Evolutionary conservation across 352 stramenopile species (phyloP).

Genomic region (Pythium dissotocum): DNA sequence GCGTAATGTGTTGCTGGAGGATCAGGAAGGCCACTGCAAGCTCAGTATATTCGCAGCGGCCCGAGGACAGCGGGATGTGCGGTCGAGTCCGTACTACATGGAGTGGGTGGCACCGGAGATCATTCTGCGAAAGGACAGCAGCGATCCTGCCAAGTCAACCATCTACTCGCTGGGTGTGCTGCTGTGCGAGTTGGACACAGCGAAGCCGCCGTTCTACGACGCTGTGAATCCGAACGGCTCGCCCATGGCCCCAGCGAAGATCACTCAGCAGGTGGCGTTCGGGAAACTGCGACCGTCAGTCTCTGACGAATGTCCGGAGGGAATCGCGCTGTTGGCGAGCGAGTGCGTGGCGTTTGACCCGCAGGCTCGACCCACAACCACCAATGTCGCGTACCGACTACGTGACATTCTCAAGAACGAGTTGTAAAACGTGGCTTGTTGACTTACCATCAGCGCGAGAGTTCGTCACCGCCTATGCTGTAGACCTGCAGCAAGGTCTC

Average conservation of each 20-base stretch:
- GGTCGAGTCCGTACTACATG: slow-evolving; percentile 11
- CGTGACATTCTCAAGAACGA: slow-evolving; percentile 73
- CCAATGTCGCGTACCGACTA: slow-evolving; percentile 74
- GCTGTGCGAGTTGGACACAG: slow-evolving; percentile 68
- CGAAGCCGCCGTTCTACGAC: slow-evolving; percentile 63
- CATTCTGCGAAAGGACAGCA: slow-evolving; percentile 6
- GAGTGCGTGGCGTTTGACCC: slow-evolving; percentile 64
- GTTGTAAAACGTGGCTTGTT: slow-evolving; percentile 21
- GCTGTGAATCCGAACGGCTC: slow-evolving; percentile 64
- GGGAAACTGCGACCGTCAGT: slow-evolving; percentile 64
- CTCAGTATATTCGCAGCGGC: slow-evolving; percentile 69
- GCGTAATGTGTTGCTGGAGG: slow-evolving; percentile 67
- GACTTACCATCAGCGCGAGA: no score
- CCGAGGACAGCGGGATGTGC: slow-evolving; percentile 43
- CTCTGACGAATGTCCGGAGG: slow-evolving; percentile 39
- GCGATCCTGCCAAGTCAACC: slow-evolving; percentile 17
- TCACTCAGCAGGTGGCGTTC: slow-evolving; percentile 63
- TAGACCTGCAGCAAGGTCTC: no score
- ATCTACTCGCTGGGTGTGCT: slow-evolving; percentile 41
- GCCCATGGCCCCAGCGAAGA: slow-evolving; percentile 65
- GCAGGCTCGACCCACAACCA: slow-evolving; percentile 51
- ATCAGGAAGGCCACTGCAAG: slow-evolving; percentile 39
- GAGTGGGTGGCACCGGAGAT: slow-evolving; percentile 38
- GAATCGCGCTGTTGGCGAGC: slow-evolving; percentile 47
- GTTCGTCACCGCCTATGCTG: no score